Conservation (phyloP, 1,284 basidiomycete species). For the Thelephora terrestris region DNA sequence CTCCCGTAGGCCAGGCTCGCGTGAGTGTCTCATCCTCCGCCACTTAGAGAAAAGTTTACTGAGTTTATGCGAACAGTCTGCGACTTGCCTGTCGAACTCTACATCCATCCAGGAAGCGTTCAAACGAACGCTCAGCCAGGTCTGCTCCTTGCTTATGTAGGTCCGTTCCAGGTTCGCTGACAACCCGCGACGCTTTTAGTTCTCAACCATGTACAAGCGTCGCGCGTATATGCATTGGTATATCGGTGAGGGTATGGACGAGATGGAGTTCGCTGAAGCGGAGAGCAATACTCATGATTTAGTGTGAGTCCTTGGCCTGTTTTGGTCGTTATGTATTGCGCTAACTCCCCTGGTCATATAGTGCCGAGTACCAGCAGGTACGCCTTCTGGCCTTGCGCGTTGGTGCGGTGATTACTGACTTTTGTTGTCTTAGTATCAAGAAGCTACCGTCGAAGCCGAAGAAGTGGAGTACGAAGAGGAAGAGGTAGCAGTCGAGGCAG, state of each 20-base stretch:
- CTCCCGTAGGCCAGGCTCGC: slow-evolving; percentile 70
- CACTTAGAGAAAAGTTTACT: neutral
- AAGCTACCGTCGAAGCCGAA: slow-evolving; percentile 37
- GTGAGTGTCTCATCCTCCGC: slow-evolving; percentile 24
- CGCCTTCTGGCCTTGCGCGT: slow-evolving; percentile 5
- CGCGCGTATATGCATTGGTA: slow-evolving; percentile 89
- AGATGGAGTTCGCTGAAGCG: slow-evolving; percentile 88
- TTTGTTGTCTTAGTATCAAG: slow-evolving; percentile 43
- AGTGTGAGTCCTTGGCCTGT: slow-evolving; percentile 41
- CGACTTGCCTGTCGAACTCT: slow-evolving; percentile 75
- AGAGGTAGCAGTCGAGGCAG: slow-evolving; percentile 14
- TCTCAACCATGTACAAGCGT: slow-evolving; percentile 73
- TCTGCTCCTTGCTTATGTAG: slow-evolving; percentile 18
- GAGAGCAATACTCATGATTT: slow-evolving; percentile 78
- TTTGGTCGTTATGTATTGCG: neutral
- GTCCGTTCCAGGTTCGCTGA: neutral
- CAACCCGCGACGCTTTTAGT: slow-evolving; percentile 32
- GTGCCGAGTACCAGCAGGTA: slow-evolving; percentile 67
- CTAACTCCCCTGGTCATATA: slow-evolving; percentile 20
- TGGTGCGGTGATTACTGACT: slow-evolving; percentile 5
- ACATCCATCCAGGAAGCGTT: slow-evolving; percentile 88
- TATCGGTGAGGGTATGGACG: slow-evolving; percentile 85
- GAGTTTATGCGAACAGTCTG: slow-evolving; percentile 36
- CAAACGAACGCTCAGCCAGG: slow-evolving; percentile 65
- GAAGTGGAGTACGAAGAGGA: slow-evolving; percentile 22